Base-by-base conservation (phyloP, 257 asterid species). In the Lavandula angustifolia region DNA sequence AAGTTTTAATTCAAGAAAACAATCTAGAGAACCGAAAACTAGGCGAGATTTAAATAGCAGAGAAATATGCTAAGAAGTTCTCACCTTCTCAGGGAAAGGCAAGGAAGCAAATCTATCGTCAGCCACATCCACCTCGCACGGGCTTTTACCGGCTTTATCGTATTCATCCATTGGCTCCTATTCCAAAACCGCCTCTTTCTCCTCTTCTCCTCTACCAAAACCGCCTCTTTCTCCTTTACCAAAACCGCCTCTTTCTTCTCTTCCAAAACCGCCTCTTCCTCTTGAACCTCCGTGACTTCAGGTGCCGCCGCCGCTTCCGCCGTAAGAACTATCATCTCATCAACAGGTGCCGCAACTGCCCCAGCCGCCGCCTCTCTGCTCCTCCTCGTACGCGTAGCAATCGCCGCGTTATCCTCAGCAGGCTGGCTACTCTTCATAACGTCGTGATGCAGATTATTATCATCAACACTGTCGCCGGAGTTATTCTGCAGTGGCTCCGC, bases 81-180 rank as follows among this genome's bases (percentile, higher is more conserved):
- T 54, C 47, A 86, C 96, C 84, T 73, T 82, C 69, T 89, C 88
- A 5, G 96, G 95, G 62, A 86, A 64, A 38, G 96, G 90, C 33
- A 81, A 37, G 38, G 76, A 3, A 8, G 72, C 52, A 53, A 80
- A 78, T 37, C 82, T 94, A 53, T 89, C 96, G 38, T 83, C 89
- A 7, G 69, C 96, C 43, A 77, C 95, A 13, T 78, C 68, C 22
- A 63, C 88, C 67, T 78, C 78, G 35, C 79, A 84, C 0, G 72
- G 78, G 72, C 85, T 84, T 66, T 74, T 79, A 4, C 82, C 86
- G 31, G 82, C 87, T 38, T 79, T 77, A 17, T 75, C 78, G 37
- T 55, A 35, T 44, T 62, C 92, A 62, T 82, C 91, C 95, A 89
- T 89, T n/a, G 42, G 50, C 68, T 73, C 82, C 66, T 78, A 86